Evolutionary conservation across 192 early-diverging fungal species (phyloP).

Genomic region (Coemansia sp.): DNA sequence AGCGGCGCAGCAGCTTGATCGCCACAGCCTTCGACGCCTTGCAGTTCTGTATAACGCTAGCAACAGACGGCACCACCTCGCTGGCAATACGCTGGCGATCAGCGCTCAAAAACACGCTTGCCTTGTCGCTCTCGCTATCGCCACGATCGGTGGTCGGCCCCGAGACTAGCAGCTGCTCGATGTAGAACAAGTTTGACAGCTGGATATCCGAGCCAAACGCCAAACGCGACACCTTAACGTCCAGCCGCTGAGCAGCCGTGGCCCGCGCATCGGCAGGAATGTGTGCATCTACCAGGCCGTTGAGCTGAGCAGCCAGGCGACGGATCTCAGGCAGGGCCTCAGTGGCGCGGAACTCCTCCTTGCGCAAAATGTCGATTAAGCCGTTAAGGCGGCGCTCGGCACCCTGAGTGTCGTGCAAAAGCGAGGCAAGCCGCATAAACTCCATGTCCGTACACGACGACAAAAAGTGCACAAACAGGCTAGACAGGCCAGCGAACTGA

Average conservation of each 20-base stretch:
- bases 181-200: constrained; percentile 60
- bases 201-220: constrained; percentile 73
- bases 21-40: constrained; percentile 63
- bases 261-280: constrained; percentile 56
- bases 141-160: neutral
- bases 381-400: constrained; percentile 79
- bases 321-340: constrained; percentile 73
- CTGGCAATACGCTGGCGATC: constrained; percentile 26
- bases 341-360: constrained; percentile 73
- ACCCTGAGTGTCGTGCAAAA: constrained; percentile 78
- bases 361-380: constrained; percentile 76
- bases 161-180: constrained; percentile 38
- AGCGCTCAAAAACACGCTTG: constrained; percentile 11
- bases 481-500: constrained; percentile 68
- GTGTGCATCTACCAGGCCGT: constrained; percentile 68
- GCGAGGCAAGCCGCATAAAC: constrained; percentile 73
- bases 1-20: constrained; percentile 68
- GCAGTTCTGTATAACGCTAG: constrained; percentile 42
- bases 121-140: neutral
- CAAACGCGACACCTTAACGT: constrained; percentile 56
- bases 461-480: constrained; percentile 71
- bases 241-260: constrained; percentile 59
- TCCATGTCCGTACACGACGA: constrained; percentile 68
- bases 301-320: constrained; percentile 68
- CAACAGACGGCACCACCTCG: constrained; percentile 47